Evolutionary conservation across 768 basidiomycete genomes (phyloP).

Genomic region (Serendipita sp.): DNA sequence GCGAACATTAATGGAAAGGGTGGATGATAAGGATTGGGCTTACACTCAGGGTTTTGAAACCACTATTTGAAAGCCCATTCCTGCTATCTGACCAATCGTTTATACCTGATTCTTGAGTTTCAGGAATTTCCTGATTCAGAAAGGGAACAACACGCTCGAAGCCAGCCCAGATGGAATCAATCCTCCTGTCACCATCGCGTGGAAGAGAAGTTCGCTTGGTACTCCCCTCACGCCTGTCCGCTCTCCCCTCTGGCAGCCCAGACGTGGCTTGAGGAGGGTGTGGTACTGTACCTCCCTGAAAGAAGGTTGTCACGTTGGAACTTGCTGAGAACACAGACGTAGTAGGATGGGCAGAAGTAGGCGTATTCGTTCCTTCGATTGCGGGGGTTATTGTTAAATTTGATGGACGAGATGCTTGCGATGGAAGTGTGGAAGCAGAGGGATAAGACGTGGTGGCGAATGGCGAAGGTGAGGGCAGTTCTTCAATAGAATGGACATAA

Average conservation of each 20-base stretch:
- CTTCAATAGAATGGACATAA: conserved; percentile 68
- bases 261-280: conserved; percentile 16
- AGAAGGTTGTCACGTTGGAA: conserved; percentile 10
- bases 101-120: neutral
- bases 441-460: conserved; percentile 22
- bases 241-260: conserved; percentile 14
- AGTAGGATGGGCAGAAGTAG: conserved; percentile 20
- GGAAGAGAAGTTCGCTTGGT: conserved; percentile 25
- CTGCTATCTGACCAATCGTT: neutral
- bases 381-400: neutral
- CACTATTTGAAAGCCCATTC: neutral
- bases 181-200: conserved; percentile 67
- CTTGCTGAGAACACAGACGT: conserved; percentile 20
- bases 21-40: neutral
- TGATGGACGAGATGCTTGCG: conserved; percentile 16
- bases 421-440: conserved; percentile 14
- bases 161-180: conserved; percentile 76
- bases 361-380: conserved; percentile 14
- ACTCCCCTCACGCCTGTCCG: conserved; percentile 10
- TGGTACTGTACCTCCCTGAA: conserved; percentile 10
- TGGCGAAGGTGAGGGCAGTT: conserved; percentile 35
- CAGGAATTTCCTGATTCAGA: conserved; percentile 19
- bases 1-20: neutral
- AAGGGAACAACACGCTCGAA: conserved; percentile 70
- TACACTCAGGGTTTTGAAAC: neutral